phyloP scores from a whole-genome alignment of 345 rosid species.

The Syzygium grande region DNA sequence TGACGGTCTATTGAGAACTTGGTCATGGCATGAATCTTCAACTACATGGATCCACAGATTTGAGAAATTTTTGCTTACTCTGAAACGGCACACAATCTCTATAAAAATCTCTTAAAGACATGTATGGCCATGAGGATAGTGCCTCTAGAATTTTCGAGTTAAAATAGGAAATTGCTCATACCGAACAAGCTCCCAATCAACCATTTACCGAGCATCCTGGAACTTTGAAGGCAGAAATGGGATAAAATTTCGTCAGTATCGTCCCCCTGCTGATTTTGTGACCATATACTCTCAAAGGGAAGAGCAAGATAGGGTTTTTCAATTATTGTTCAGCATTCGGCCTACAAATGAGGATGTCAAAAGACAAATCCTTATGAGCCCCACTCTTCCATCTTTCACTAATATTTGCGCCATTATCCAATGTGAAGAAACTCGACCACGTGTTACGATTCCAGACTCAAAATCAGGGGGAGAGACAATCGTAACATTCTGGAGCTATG shows the following conservation, averaged over 20 bases:
- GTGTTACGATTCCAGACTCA: background rate
- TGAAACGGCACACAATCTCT: background rate
- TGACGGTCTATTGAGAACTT: background rate
- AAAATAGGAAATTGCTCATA: background rate
- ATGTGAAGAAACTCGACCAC: background rate
- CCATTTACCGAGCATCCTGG: background rate
- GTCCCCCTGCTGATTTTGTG: background rate
- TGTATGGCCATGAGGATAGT: background rate
- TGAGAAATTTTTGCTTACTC: background rate
- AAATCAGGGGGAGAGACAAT: background rate
- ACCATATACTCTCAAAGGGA: background rate
- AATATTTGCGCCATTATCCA: background rate
- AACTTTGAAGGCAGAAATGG: background rate
- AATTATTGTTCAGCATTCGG: background rate
- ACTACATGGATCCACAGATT: background rate
- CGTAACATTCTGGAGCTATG: background rate
- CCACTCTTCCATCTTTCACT: background rate
- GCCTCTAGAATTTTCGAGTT: background rate
- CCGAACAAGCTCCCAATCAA: background rate
- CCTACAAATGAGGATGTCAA: background rate
- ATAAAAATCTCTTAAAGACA: background rate
- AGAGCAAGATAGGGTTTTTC: background rate
- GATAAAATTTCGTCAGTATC: background rate
- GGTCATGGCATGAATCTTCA: background rate
- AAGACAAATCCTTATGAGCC: background rate